phyloP scores from a whole-genome alignment of 805 yeast species.

The Lachancea lanzarotensis region DNA sequence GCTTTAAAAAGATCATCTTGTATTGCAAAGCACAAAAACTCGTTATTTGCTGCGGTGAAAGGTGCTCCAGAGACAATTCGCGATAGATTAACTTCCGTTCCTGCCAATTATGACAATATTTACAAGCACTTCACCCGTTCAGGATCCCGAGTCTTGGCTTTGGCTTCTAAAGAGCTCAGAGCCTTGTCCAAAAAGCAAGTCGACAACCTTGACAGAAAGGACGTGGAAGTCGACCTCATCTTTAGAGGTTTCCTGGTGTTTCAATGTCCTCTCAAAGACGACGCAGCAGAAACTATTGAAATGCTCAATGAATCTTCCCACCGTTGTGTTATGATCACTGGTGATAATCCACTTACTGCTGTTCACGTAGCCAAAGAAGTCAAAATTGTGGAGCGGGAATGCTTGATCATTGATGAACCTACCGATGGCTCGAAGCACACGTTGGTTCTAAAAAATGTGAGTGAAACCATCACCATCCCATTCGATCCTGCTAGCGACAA shows the following conservation, averaged over 20 bases:
- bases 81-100: constrained; percentile 63
- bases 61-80: constrained; percentile 98
- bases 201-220: constrained; percentile 61
- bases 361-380: constrained; percentile 96
- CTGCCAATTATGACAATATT: constrained; percentile 73
- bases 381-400: constrained; percentile 74
- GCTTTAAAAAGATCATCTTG: constrained; percentile 93
- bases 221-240: constrained; percentile 62
- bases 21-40: constrained; percentile 53
- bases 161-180: constrained; percentile 74
- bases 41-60: constrained; percentile 75
- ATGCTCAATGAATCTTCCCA: constrained; percentile 95
- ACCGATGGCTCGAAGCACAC: constrained; percentile 45
- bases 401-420: constrained; percentile 79
- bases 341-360: constrained; percentile 97
- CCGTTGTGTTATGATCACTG: constrained; percentile 96
- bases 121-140: constrained; percentile 88
- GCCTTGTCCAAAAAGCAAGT: constrained; percentile 43
- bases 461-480: constrained; percentile 66
- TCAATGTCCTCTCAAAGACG: constrained; percentile 94
- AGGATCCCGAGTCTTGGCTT: constrained; percentile 94
- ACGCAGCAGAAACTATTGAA: constrained; percentile 81
- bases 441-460: constrained; percentile 79
- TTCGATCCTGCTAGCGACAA: constrained; percentile 47
- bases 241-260: constrained; percentile 94